phyloP scores from a whole-genome alignment of 2,329 filamentous ascomycete species.

The Cercospora nicotianae region DNA sequence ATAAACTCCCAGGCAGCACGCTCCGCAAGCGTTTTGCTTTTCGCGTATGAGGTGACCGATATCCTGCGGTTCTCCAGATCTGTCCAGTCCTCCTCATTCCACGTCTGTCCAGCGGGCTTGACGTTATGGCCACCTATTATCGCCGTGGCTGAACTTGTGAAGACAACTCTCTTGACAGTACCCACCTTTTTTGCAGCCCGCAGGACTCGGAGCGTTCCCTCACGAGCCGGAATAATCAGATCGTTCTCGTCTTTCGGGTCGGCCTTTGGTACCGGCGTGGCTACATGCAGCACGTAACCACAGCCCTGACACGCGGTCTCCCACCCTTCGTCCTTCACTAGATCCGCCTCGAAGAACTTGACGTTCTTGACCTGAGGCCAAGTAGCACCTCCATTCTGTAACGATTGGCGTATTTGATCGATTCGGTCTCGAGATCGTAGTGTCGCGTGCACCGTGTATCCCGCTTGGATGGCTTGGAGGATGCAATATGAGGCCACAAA shows the following conservation, averaged over 20 bases:
- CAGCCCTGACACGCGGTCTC: background rate
- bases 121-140: background rate
- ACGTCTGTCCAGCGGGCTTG: background rate
- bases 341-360: background rate
- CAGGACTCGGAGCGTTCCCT: background rate
- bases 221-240: background rate
- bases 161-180: background rate
- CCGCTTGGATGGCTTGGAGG: slow-evolving; percentile 29
- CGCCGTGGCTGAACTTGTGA: background rate
- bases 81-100: background rate
- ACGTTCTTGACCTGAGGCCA: background rate
- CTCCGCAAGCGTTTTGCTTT: background rate
- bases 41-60: background rate
- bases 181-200: background rate
- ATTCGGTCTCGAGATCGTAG: slow-evolving; percentile 30
- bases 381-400: slow-evolving; percentile 16
- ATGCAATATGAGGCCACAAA: slow-evolving; percentile 43
- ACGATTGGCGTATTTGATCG: slow-evolving; percentile 28
- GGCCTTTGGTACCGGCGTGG: background rate
- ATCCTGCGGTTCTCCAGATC: background rate
- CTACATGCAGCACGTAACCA: background rate
- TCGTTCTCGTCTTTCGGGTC: background rate
- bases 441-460: slow-evolving; percentile 38
- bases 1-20: background rate
- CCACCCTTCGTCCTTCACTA: background rate